Base-by-base conservation (phyloP, 1,284 basidiomycete species). In the Volvariella surrecta region DNA sequence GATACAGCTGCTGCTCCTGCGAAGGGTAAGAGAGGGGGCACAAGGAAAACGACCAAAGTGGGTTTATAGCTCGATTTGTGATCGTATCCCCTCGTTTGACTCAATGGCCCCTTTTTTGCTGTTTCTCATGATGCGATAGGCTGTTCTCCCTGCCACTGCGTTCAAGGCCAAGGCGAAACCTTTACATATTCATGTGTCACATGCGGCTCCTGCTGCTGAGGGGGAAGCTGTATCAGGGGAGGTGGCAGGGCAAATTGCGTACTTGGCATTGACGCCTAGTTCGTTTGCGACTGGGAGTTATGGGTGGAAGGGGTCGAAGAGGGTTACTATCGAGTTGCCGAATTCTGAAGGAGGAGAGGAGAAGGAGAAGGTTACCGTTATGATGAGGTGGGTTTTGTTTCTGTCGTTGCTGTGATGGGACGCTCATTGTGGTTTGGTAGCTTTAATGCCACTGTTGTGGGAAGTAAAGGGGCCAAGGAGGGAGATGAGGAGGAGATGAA, bases 231-330 rank as follows among this genome's bases (percentile, higher is more conserved):
- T 60, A 13, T 57, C 67, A 4, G 55, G 63, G 3, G 60, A 58
- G 8, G 85, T 87, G 58, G 67, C 75, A 32, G 82, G 81, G 9
- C 70, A 73, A 55, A 66, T 88, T 48, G 75, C 75, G n/a, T 69
- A 63, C 35, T 57, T 78, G 17, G 70, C 73, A 0, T 66, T 87
- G 11, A 50, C 71, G 2, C 75, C 85, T 1, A 71, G 61, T 44
- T 66, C 71, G 34, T 87, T 89, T 60, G 55, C 65, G 15, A 86
- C 84, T 0, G 83, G 84, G 13, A 84, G 81, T 55, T 86, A 82
- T 58, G 85, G 86, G 3, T 89, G 85, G 85, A 89, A 87, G 56
- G 85, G 81, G 3, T 75, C 61, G 57, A 82, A 81, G 59, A 71
- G 78, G 20, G 60, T 88, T 48, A 71, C 68, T 1, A 68, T 89